A percentile compares a stretch with the other conserved stretches of the same genome.
Conservation (phyloP, 208 protist genomes). For the Leishmania major region DNA sequence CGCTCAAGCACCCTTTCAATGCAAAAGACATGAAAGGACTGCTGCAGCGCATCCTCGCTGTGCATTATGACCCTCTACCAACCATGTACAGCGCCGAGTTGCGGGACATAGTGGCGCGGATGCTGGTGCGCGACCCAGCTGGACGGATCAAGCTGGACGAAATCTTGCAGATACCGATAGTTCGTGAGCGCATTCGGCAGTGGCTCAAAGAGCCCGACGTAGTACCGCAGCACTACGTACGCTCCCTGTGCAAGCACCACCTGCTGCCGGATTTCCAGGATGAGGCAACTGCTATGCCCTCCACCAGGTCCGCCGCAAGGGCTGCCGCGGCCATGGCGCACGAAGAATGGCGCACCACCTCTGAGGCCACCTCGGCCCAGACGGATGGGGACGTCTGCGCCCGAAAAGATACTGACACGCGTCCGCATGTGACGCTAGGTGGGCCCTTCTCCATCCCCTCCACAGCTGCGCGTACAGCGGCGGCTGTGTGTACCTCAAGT, state of each 20-base stretch:
- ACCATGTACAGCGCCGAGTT: conserved; percentile 70
- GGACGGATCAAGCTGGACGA: conserved; percentile 70
- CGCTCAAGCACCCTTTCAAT: conserved; percentile 91
- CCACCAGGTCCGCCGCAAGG: conserved; percentile 12
- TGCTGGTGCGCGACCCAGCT: conserved; percentile 76
- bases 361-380: conserved; percentile 9
- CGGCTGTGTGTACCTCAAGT: neutral
- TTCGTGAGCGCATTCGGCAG: conserved; percentile 66
- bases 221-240: conserved; percentile 74
- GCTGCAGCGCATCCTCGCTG: conserved; percentile 89
- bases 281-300: conserved; percentile 3
- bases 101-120: conserved; percentile 77
- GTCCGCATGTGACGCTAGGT: neutral
- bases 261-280: conserved; percentile 57
- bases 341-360: neutral
- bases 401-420: neutral
- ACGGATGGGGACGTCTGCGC: neutral
- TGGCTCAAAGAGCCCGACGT: conserved; percentile 73
- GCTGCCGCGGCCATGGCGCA: conserved; percentile 29
- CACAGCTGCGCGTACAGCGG: neutral
- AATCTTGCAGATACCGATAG: conserved; percentile 74
- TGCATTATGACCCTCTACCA: conserved; percentile 83
- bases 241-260: conserved; percentile 60
- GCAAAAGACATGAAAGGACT: conserved; percentile 87
- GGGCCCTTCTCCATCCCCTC: neutral